phyloP scores from a whole-genome alignment of 1,284 basidiomycete species.

The Inonotus obliquus region DNA sequence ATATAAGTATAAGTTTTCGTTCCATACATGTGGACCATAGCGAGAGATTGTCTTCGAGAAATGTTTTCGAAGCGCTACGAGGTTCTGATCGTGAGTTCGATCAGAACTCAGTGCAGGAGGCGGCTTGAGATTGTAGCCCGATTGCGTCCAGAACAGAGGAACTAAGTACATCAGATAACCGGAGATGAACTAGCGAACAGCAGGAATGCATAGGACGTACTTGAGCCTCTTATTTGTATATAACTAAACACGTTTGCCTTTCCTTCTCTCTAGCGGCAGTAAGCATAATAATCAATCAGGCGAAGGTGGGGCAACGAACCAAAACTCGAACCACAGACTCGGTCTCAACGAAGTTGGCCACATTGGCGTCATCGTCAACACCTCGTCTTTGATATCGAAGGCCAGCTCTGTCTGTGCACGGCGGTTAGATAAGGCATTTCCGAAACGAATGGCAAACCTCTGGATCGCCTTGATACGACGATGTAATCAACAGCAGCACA shows the following conservation, averaged over 20 bases:
- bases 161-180: conserved; percentile 41
- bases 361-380: conserved; percentile 80
- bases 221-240: conserved; percentile 86
- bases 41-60: conserved; percentile 60
- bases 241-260: conserved; percentile 80
- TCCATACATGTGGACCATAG: conserved; percentile 75
- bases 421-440: neutral
- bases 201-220: conserved; percentile 37
- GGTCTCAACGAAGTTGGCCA: conserved; percentile 91
- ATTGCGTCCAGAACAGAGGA: conserved; percentile 86
- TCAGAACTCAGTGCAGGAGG: conserved; percentile 75
- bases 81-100: conserved; percentile 68
- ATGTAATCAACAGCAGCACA: conserved; percentile 54
- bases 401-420: conserved; percentile 69
- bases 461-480: conserved; percentile 82
- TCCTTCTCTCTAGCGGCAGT: conserved; percentile 51
- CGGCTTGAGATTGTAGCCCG: conserved; percentile 83
- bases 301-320: conserved; percentile 34
- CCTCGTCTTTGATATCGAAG: conserved; percentile 95
- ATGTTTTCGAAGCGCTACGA: conserved; percentile 70
- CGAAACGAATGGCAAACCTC: conserved; percentile 27
- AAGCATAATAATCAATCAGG: conserved; percentile 19
- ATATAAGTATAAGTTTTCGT: neutral
- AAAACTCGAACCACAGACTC: conserved; percentile 82
- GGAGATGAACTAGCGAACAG: conserved; percentile 8